phyloP scores from a whole-genome alignment of 306 rosid species.

The Trifolium pratense region DNA sequence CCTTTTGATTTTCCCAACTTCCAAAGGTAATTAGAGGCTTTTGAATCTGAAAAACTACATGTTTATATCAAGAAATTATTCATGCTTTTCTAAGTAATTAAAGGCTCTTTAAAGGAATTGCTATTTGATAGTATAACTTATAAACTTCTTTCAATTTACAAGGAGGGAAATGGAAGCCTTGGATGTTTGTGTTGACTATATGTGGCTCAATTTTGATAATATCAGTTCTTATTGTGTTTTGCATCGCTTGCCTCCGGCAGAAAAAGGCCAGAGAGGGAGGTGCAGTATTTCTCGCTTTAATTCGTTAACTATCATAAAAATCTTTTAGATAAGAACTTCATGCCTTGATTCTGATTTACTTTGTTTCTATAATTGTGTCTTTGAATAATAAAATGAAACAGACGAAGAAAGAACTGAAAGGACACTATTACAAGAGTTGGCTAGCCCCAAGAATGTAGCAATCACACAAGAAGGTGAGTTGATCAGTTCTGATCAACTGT shows the following conservation, averaged over 20 bases:
- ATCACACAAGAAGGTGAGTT: slow-evolving; percentile 59
- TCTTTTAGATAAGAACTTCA: background rate
- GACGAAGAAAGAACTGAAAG: slow-evolving; percentile 45
- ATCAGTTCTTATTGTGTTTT: slow-evolving; percentile 36
- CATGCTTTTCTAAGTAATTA: background rate
- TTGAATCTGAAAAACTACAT: background rate
- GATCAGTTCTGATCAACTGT: slow-evolving; percentile 54
- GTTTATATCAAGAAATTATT: background rate
- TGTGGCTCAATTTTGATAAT: slow-evolving; percentile 39
- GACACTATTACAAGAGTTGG: slow-evolving; percentile 43
- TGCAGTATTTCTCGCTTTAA: slow-evolving; percentile 8
- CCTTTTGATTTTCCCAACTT: slow-evolving; percentile 32
- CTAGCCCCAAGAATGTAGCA: slow-evolving; percentile 41
- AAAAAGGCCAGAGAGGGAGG: slow-evolving; percentile 38
- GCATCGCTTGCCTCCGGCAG: slow-evolving; percentile 10
- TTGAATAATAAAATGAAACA: slow-evolving; percentile 26
- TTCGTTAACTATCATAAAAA: background rate
- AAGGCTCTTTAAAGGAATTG: too few relatives aligned
- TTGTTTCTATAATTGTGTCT: background rate
- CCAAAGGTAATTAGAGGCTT: slow-evolving; percentile 31
- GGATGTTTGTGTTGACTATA: slow-evolving; percentile 51
- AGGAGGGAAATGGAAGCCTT: slow-evolving; percentile 50
- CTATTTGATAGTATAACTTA: too few relatives aligned
- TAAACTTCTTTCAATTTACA: slow-evolving; percentile 4
- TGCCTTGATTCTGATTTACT: background rate